Base-by-base conservation (phyloP, 306 rosid genomes). In the Cicer arietinum region DNA sequence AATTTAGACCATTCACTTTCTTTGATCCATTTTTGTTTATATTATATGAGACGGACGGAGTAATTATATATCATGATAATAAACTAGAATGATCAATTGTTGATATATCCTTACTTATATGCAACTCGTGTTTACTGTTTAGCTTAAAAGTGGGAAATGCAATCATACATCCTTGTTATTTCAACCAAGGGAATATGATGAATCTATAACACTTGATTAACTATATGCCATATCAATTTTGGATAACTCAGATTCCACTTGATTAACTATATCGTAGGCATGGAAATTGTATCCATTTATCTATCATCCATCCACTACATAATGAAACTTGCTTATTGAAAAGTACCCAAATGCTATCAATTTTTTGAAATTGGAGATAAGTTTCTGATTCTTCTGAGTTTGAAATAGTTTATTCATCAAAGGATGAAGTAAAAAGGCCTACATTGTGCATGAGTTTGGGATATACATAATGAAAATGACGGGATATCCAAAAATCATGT, bases 101-200 rank as follows among this genome's bases (percentile, higher is more conserved):
- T 67, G 46, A n/a, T 40, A 2, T 52, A 68, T 80, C 57, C 59
- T 47, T 41, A 20, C 41, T n/a, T 10, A 16, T 45, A 64, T 47
- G 59, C 52, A 54, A 70, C n/a, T 11, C 69, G 64, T 30, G 53
- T 63, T 22, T 11, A 75, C 63, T 30, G 45, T 63, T 22, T 60
- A 14, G 67, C 53, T 57, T 48, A 16, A 39, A 56, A 16, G 59
- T 30, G 77, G 12, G 43, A 67, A 7, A 43, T 56, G 22, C 41
- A 57, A 66, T 50, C 57, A 44, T 45, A 11, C 40, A 22, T 11
- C 17, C 1, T 40, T 46, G 67, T 17, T 35, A 59, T 68, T 65
- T 61, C 66, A 37, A 51, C 48, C 7, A 76, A 30, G 43, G 65
- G 2, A 30, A 58, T 11, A 13, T 30, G 67, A 60, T 13, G 11